Percentiles rank a stretch among this genome's conserved stretches.
Conservation (phyloP, 176 grass and related monocot species). For the Miscanthus lutarioriparius region DNA sequence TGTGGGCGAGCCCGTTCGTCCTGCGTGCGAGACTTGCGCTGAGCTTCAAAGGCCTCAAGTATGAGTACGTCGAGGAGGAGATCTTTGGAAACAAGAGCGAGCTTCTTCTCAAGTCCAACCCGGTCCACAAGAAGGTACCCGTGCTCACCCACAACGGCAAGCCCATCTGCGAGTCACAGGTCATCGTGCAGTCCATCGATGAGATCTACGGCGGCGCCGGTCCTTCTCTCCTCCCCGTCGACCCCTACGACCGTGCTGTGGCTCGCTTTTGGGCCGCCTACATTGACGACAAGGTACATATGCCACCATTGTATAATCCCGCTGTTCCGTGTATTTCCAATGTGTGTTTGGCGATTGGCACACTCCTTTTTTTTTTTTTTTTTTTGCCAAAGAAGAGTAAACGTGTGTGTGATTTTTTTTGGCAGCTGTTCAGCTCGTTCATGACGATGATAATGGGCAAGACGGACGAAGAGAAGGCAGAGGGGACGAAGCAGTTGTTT, state of each 20-base stretch:
- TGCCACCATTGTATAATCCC: neutral
- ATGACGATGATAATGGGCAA: neutral
- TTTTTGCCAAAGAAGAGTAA: neutral
- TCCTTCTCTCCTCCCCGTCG: neutral
- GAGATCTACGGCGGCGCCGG: conserved; percentile 25
- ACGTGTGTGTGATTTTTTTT: neutral
- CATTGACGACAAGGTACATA: neutral
- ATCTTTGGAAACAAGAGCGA: neutral
- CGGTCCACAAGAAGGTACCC: neutral
- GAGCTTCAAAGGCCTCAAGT: conserved; percentile 49
- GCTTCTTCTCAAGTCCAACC: neutral
- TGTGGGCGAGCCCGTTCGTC: conserved; percentile 31
- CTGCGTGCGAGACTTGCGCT: conserved; percentile 42
- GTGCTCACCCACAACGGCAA: neutral
- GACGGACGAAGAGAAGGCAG: conserved; percentile 29
- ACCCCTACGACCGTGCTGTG: neutral
- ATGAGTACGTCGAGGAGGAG: conserved; percentile 52
- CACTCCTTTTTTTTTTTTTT: neutral
- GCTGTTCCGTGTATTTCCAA: no score
- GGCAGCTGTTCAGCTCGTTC: neutral
- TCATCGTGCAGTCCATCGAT: neutral
- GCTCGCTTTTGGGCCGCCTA: neutral
- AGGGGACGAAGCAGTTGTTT: neutral
- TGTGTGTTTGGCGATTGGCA: no score
- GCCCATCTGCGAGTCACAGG: neutral